Evolutionary conservation across 768 basidiomycete genomes (phyloP), one percentile per base, ranked within the genome.

Genomic region (Suillus subaureus): DNA sequence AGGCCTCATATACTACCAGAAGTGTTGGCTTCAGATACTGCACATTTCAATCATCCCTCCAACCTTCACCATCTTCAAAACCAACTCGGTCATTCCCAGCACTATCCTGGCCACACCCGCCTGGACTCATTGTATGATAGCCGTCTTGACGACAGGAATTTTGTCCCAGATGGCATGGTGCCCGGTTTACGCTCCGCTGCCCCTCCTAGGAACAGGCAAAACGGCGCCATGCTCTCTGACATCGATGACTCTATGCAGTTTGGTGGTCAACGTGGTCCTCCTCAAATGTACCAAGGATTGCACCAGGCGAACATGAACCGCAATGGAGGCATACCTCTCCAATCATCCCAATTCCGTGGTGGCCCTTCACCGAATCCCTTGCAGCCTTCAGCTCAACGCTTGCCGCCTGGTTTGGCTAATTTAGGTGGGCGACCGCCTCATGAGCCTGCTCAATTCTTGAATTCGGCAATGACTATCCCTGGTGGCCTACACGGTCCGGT

Each of bases 161-260:
- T 94, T 69, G 85, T 92, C 31, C 91, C 93, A 12, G 91, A 94
- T 77, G 91, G 90, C 35, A 87, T 94, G 86, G 93, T 94, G 18
- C 92, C 93, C 31, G 93, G 92, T 11, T 82, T 94, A 39, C 88
- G 93, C 45, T 83, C 89, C 37, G 83, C 82, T 45, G 87, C 85
- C 56, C 85, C 87, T 51, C 84, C 87, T 63, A 84, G 90, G 66
- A 83, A 79, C 71, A 83, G 90, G 56, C 87, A 90, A 67, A 80
- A 81, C 66, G 78, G 78, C 40, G 77, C 80, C 4, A 78, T 87
- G 63, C 88, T 85, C 70, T 75, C 84, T 43, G 92, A 92, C 37
- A 79, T 83, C 18, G 92, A 93, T 28, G 92, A 93, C 28, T 74
- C 83, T 0, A 70, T 89, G 40, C 85, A 86, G 58, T 89, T 89